A percentile compares a stretch with the other conserved stretches of the same genome.
Evolutionary conservation across 140 eudicot species (phyloP).

Genomic region (Ambrosia hybrid): DNA sequence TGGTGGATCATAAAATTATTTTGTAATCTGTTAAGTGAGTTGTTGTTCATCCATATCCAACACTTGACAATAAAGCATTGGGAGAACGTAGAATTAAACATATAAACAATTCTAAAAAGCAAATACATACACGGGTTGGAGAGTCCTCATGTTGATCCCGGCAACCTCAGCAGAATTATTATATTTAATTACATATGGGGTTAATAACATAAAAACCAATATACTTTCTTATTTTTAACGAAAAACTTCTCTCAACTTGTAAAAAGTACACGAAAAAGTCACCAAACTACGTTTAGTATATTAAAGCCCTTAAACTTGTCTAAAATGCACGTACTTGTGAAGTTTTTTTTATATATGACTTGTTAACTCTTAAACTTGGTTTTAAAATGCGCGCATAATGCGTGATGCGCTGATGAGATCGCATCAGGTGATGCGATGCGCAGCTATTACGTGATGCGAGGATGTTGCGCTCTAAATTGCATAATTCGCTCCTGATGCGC

Average conservation of each 20-base stretch:
- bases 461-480: no score
- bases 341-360: no score
- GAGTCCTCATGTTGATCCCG: constrained; percentile 56
- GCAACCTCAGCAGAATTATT: constrained; percentile 46
- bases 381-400: no score
- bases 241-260: not conserved
- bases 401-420: no score
- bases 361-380: not conserved
- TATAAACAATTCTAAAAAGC: constrained; percentile 37
- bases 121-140: constrained; percentile 70
- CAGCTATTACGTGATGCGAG: no score
- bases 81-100: constrained; percentile 33
- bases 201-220: not conserved
- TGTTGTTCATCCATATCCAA: constrained; percentile 49
- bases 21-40: constrained; percentile 27
- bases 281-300: not conserved
- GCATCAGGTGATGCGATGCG: no score
- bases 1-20: constrained; percentile 53
- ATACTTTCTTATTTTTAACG: not conserved
- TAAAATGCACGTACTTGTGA: no score
- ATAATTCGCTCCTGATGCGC: no score
- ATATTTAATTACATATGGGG: constrained; percentile 22
- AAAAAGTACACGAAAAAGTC: not conserved
- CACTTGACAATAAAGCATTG: constrained; percentile 40
- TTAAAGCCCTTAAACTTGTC: not conserved